Evolutionary conservation across 495 filamentous ascomycete species (phyloP).

Genomic region (Talaromyces nanjingensis): DNA sequence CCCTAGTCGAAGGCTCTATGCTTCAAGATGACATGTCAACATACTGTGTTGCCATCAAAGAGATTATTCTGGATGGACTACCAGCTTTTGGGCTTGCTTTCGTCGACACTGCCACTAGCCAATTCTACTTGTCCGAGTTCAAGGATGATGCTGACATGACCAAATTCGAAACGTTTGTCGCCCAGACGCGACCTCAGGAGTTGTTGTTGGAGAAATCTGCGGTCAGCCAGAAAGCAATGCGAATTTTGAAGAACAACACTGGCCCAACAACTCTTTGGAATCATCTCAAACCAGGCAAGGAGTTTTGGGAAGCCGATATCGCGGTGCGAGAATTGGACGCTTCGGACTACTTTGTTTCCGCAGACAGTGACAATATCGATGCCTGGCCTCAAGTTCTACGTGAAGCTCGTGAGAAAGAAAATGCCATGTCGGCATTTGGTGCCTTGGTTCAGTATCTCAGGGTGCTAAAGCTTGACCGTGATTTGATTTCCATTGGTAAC

Average conservation of each 20-base stretch:
- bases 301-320: conserved; percentile 87
- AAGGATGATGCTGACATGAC: conserved; percentile 90
- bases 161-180: conserved; percentile 96
- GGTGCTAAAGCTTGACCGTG: conserved; percentile 80
- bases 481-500: conserved; percentile 82
- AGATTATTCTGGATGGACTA: conserved; percentile 64
- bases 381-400: conserved; percentile 76
- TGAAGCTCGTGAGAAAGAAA: conserved; percentile 68
- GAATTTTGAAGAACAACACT: conserved; percentile 97
- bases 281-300: conserved; percentile 74
- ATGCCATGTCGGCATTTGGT: conserved; percentile 89
- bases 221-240: conserved; percentile 73
- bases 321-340: conserved; percentile 77
- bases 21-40: conserved; percentile 97
- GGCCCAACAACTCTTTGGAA: conserved; percentile 94
- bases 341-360: conserved; percentile 68
- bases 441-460: conserved; percentile 83
- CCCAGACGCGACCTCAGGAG: conserved; percentile 86
- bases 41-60: conserved; percentile 95
- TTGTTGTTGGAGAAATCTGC: conserved; percentile 82
- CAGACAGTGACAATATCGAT: conserved; percentile 53
- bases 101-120: conserved; percentile 92
- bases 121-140: conserved; percentile 89
- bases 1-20: conserved; percentile 92
- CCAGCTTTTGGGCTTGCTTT: conserved; percentile 90